Evolutionary conservation across 148 eudicot species (phyloP).

Genomic region (Suaeda aralocaspica): DNA sequence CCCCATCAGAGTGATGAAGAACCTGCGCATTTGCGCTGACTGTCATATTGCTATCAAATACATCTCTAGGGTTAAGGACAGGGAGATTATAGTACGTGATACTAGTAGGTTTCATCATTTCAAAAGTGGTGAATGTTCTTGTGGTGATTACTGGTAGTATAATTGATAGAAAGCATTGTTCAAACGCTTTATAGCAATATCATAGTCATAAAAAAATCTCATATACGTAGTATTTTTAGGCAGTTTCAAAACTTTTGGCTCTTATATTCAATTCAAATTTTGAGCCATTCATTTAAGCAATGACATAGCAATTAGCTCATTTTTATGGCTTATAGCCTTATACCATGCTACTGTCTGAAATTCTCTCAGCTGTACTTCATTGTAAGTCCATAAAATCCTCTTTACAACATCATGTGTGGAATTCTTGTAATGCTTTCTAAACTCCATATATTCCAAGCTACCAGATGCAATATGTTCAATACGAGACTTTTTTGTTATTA

Average conservation of each 20-base stretch:
- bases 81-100: slow-evolving; percentile 75
- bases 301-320: neutral
- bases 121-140: slow-evolving; percentile 70
- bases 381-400: too few species aligned
- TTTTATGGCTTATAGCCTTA: too few species aligned
- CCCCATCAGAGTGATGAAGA: slow-evolving; percentile 82
- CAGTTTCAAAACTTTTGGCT: neutral
- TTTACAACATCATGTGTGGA: too few species aligned
- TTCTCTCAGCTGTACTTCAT: too few species aligned
- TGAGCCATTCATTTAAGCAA: neutral
- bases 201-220: neutral
- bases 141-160: slow-evolving; percentile 67
- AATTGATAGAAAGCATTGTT: neutral
- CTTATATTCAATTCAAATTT: neutral
- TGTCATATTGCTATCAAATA: slow-evolving; percentile 75
- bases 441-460: too few species aligned
- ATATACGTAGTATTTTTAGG: neutral
- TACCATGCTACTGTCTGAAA: too few species aligned
- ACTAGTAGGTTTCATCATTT: slow-evolving; percentile 51
- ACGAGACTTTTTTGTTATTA: too few species aligned
- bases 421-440: too few species aligned
- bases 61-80: slow-evolving; percentile 52
- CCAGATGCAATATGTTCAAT: too few species aligned
- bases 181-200: neutral
- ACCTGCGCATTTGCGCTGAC: slow-evolving; percentile 70